Conservation (phyloP, 768 basidiomycete genomes). For the Suillus luteus region DNA sequence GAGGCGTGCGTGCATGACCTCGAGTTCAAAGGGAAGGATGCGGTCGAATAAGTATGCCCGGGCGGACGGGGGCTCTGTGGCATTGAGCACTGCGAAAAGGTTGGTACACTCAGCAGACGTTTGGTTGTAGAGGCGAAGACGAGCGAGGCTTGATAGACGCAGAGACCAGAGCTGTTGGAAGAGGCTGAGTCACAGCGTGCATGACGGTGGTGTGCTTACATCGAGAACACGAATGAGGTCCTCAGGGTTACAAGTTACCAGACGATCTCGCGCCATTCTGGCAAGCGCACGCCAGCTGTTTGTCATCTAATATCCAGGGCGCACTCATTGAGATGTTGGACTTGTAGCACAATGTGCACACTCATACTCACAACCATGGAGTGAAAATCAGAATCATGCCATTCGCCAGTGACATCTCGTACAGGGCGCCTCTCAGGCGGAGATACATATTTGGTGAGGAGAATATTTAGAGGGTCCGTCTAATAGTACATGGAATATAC, state of each 20-base stretch:
- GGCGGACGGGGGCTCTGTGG: constrained; percentile 52
- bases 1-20: constrained; percentile 70
- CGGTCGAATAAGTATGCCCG: constrained; percentile 56
- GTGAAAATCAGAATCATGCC: constrained; percentile 71
- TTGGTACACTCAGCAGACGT: constrained; percentile 83
- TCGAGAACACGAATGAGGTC: constrained; percentile 65
- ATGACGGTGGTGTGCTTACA: constrained; percentile 43
- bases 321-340: constrained; percentile 22
- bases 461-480: constrained; percentile 82
- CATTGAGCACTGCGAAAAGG: constrained; percentile 69
- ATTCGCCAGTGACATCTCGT: constrained; percentile 76
- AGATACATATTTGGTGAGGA: constrained; percentile 82
- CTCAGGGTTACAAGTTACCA: constrained; percentile 70
- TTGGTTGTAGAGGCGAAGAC: constrained; percentile 84
- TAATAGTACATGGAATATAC: constrained; percentile 49
- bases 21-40: constrained; percentile 49
- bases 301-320: constrained; percentile 58
- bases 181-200: neutral
- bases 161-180: constrained; percentile 77
- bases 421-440: constrained; percentile 72
- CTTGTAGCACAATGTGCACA: constrained; percentile 22
- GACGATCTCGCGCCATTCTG: constrained; percentile 79
- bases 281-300: constrained; percentile 87
- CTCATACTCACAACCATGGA: constrained; percentile 71
- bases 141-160: constrained; percentile 74